A percentile compares a stretch with the other conserved stretches of the same genome.
Evolutionary conservation across 2,329 filamentous ascomycete species (phyloP).

Genomic region (Apiospora rasikravindrae): DNA sequence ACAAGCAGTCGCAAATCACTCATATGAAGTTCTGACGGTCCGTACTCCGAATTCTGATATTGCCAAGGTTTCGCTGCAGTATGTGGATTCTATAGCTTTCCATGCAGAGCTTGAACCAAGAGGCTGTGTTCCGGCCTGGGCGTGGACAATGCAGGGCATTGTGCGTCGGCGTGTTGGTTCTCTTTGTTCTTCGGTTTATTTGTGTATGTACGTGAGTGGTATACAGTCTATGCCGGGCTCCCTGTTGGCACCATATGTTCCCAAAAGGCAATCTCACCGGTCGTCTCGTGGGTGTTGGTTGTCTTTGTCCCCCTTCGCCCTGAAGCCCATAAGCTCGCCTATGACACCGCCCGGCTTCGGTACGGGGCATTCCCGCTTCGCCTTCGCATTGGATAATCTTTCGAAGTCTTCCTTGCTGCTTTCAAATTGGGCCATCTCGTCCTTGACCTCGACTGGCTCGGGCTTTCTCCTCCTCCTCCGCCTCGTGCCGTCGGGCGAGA

Average conservation of each 20-base stretch:
- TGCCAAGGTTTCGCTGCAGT: background rate
- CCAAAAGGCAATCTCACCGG: conserved; percentile 12
- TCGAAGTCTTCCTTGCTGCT: conserved; percentile 42
- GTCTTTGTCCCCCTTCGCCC: conserved; percentile 40
- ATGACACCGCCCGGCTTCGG: conserved; percentile 86
- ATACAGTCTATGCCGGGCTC: conserved; percentile 22
- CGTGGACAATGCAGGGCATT: background rate
- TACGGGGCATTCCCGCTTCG: conserved; percentile 82
- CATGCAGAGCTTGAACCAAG: background rate
- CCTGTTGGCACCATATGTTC: background rate
- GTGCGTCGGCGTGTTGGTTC: background rate
- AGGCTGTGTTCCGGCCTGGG: background rate
- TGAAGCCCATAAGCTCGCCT: conserved; percentile 77
- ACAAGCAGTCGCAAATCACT: background rate
- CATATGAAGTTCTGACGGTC: background rate
- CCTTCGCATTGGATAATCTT: conserved; percentile 40
- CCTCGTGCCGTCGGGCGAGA: conserved; percentile 36
- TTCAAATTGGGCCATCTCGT: conserved; percentile 56
- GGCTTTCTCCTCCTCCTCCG: conserved; percentile 50
- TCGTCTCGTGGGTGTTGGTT: conserved; percentile 14
- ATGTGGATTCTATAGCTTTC: background rate
- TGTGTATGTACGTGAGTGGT: conserved; percentile 17
- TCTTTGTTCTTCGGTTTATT: background rate
- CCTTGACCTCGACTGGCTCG: conserved; percentile 47
- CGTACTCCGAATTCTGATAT: background rate